Base-by-base conservation (phyloP, 2,329 filamentous ascomycete species). In the Talaromyces albobiverticillius region DNA sequence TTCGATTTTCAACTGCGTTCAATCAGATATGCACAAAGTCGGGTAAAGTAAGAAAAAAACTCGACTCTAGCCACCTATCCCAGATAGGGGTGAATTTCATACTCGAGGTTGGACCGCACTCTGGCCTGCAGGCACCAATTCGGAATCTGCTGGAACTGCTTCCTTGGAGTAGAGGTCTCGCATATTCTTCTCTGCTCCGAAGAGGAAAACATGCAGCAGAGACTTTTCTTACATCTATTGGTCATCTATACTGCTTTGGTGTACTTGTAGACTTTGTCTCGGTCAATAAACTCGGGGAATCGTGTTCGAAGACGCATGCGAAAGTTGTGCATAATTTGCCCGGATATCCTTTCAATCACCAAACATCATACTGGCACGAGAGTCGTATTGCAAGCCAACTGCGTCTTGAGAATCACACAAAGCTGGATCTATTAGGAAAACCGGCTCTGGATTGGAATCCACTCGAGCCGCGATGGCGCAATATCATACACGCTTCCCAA, bases 401-500 rank as follows among this genome's bases (percentile, higher is more conserved):
- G 7, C 53, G 53, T 41, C 14, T 36, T 9, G 20, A 34, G 2
- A 16, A 34, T 18, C 25, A 56, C 7, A 23, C 14, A 14, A 16
- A 43, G 2, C 45, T 54, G 11, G 56, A 59, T 8, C 25, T 61
- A 9, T 25, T 60, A 4, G 60, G 58, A 10, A 18, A 25, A 5
- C 34, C 41, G 11, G 45, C 62, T 5, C 25, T 61, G 1, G 65
- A 66, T 13, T 58, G 53, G 16, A 63, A 59, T 49, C 58, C 54
- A 8, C 45, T 57, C 2, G 60, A 64, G 32, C 25, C 60, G 13
- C 60, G 58, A 11, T 72, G 69, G 69, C 57, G 62, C 9, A 68
- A 70, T 34, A 55, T 62, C 22, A 53, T 73, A 3, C 51, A 59
- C 2, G 54, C 63, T 1, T 50, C 54, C 2, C 68, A 73, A 46